Conservation (phyloP, 208 protist species). For the Kentomonas sorsogonicus region DNA sequence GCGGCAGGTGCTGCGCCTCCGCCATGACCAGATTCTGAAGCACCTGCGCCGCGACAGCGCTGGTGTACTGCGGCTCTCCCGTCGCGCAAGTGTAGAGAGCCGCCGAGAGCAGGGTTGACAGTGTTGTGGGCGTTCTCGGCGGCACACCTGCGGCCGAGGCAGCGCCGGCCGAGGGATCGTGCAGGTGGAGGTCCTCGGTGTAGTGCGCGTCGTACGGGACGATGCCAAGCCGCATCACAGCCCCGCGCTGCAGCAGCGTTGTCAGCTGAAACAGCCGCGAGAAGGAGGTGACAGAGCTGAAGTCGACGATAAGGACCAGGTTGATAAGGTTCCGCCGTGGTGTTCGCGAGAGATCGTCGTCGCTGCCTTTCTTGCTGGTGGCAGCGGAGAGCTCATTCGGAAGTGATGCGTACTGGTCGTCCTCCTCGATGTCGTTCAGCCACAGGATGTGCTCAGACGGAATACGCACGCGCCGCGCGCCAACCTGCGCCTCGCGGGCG, state of each 20-base stretch:
- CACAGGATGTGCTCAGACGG: constrained; percentile 15
- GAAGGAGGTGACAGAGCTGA: constrained; percentile 11
- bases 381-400: constrained; percentile 12
- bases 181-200: background rate
- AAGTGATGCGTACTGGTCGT: constrained; percentile 12
- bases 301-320: constrained; percentile 58
- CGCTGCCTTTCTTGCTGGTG: background rate
- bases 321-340: constrained; percentile 75
- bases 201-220: constrained; percentile 31
- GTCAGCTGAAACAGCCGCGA: constrained; percentile 13
- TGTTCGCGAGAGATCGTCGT: constrained; percentile 17
- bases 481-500: too few relatives aligned
- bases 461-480: constrained; percentile 3
- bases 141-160: too few relatives aligned
- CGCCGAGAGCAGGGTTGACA: too few relatives aligned
- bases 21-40: too few relatives aligned
- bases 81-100: too few relatives aligned
- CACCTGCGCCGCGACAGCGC: too few relatives aligned
- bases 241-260: constrained; percentile 10
- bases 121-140: too few relatives aligned
- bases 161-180: background rate
- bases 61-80: too few relatives aligned
- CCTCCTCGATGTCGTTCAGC: constrained; percentile 33
- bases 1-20: too few relatives aligned
- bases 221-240: constrained; percentile 50